Evolutionary conservation across 371 early-diverging fungal genomes (phyloP).

Genomic region (Mucor indicus): DNA sequence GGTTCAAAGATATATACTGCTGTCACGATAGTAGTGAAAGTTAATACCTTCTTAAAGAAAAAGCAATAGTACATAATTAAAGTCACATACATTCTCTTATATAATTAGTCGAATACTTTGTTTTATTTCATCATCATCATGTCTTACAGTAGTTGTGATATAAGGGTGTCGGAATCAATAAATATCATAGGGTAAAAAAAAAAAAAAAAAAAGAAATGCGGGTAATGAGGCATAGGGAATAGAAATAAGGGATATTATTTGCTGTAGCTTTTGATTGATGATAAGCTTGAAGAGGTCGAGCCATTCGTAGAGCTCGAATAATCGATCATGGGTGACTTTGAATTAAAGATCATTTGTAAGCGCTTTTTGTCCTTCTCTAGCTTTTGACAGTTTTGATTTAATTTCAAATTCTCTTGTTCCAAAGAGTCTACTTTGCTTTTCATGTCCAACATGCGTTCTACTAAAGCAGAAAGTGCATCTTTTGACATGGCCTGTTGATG

Average conservation of each 20-base stretch:
- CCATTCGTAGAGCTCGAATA: background rate
- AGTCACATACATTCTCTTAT: no score
- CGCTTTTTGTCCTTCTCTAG: constrained; percentile 14
- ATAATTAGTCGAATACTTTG: no score
- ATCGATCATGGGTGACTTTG: background rate
- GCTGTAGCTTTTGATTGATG: background rate
- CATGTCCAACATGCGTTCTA: constrained; percentile 42
- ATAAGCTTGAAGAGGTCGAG: background rate
- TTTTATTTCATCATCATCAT: no score
- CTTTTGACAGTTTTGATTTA: constrained; percentile 18
- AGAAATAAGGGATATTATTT: no score
- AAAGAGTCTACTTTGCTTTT: constrained; percentile 32
- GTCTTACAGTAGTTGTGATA: no score
- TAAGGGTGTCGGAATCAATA: no score
- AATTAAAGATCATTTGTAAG: constrained; percentile 2
- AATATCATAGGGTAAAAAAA: no score
- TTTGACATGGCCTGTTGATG: constrained; percentile 42
- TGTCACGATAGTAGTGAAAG: no score
- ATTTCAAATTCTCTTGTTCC: constrained; percentile 31
- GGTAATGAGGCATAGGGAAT: no score
- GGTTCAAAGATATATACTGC: constrained; percentile 43
- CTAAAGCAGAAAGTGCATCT: constrained; percentile 35
- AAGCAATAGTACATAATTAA: no score
- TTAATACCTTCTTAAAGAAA: no score
- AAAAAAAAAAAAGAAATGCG: no score